A percentile compares a stretch with the other conserved stretches of the same genome.
Conservation (phyloP, 768 basidiomycete genomes). For the Phylloporus sp. region DNA sequence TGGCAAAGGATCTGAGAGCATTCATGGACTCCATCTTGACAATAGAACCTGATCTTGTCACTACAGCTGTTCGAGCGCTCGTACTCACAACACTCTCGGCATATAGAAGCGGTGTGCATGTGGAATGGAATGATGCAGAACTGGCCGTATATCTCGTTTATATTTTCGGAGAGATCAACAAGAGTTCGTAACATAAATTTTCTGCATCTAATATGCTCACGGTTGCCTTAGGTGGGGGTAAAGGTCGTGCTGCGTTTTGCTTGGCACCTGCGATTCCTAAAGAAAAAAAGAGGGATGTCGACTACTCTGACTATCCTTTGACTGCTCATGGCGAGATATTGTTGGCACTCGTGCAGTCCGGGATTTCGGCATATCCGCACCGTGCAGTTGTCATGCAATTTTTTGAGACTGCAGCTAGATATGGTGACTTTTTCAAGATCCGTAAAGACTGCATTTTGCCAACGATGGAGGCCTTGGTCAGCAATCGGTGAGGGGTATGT, state of each 20-base stretch:
- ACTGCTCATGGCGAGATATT: slow-evolving; percentile 91
- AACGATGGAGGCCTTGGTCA: slow-evolving; percentile 85
- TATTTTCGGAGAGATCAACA: slow-evolving; percentile 90
- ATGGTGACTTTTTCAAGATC: slow-evolving; percentile 95
- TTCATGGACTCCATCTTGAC: slow-evolving; percentile 84
- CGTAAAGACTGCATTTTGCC: slow-evolving; percentile 86
- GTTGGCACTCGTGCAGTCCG: slow-evolving; percentile 75
- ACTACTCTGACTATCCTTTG: slow-evolving; percentile 78
- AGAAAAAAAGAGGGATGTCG: slow-evolving; percentile 60
- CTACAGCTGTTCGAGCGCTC: slow-evolving; percentile 66
- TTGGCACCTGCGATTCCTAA: slow-evolving; percentile 65
- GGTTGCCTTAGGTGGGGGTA: slow-evolving; percentile 56
- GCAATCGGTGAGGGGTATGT: slow-evolving; percentile 54
- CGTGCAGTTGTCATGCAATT: slow-evolving; percentile 83
- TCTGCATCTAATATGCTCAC: background rate
- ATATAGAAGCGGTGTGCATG: slow-evolving; percentile 51
- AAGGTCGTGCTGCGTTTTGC: slow-evolving; percentile 85
- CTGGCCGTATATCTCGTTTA: slow-evolving; percentile 90
- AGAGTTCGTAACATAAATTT: slow-evolving; percentile 50
- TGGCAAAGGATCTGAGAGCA: slow-evolving; percentile 70
- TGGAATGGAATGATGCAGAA: slow-evolving; percentile 93
- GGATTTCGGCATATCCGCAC: slow-evolving; percentile 80
- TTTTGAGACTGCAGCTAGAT: slow-evolving; percentile 90
- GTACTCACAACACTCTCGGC: slow-evolving; percentile 72
- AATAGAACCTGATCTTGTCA: slow-evolving; percentile 84